Evolutionary conservation across 495 filamentous ascomycete species (phyloP).

Genomic region (Daldinia grandis): DNA sequence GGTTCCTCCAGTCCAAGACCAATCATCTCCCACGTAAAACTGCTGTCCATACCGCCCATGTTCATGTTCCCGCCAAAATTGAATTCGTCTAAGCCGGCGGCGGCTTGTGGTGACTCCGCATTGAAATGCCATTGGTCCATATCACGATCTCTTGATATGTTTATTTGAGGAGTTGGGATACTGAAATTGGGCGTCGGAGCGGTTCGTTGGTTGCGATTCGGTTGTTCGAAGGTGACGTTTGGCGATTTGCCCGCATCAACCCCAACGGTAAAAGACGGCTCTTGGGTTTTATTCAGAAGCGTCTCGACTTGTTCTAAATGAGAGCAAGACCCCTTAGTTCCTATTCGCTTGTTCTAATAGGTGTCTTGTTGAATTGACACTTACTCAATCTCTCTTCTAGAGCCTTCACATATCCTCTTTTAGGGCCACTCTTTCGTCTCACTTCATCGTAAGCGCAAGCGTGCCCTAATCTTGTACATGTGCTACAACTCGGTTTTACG

Average conservation of each 20-base stretch:
- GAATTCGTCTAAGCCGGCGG: constrained; percentile 55
- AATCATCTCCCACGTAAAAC: constrained; percentile 90
- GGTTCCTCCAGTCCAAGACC: constrained; percentile 92
- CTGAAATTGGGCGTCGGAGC: constrained; percentile 54
- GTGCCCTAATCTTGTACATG: constrained; percentile 88
- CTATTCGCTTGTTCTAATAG: constrained; percentile 1
- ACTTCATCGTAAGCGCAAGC: constrained; percentile 96
- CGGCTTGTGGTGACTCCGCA: constrained; percentile 59
- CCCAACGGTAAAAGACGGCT: constrained; percentile 50
- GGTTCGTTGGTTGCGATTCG: constrained; percentile 45
- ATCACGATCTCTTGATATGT: constrained; percentile 54
- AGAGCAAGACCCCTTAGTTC: constrained; percentile 31
- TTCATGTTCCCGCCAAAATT: constrained; percentile 59
- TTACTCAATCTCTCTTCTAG: constrained; percentile 92
- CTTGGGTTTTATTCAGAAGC: constrained; percentile 76
- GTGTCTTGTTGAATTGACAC: constrained; percentile 38
- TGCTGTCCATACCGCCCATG: constrained; percentile 56
- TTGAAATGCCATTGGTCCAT: constrained; percentile 62
- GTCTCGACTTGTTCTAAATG: constrained; percentile 90
- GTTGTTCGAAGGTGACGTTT: constrained; percentile 44
- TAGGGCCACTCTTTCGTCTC: constrained; percentile 96
- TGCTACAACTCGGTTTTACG: constrained; percentile 85
- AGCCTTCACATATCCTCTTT: constrained; percentile 97
- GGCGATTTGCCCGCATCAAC: constrained; percentile 47
- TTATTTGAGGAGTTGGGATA: constrained; percentile 55